Evolutionary conservation across 2,329 filamentous ascomycete species (phyloP).

Genomic region (Passalora sequoiae): DNA sequence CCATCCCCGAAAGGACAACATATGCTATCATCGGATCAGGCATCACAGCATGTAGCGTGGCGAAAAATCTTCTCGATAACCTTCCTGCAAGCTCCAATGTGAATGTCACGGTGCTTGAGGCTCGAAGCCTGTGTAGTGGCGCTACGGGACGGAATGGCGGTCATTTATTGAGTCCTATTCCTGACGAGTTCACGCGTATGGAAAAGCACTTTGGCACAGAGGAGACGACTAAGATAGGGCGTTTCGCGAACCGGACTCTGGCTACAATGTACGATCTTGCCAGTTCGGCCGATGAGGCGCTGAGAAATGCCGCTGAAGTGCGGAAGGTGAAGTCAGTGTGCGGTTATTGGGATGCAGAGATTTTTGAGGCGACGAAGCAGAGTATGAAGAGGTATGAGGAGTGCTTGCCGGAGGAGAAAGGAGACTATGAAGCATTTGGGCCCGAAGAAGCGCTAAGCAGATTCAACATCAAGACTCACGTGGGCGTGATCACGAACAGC

Average conservation of each 20-base stretch:
- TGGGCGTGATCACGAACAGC: conserved; percentile 17
- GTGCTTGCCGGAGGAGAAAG: conserved; percentile 13
- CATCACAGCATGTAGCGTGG: conserved; percentile 19
- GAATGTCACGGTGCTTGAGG: conserved; percentile 17
- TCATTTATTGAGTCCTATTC: conserved; percentile 16
- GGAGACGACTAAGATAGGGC: conserved; percentile 15
- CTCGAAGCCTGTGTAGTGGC: conserved; percentile 12
- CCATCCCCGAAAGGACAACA: conserved; percentile 10
- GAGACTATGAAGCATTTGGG: conserved; percentile 9
- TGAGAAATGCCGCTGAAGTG: conserved; percentile 13
- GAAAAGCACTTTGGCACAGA: conserved; percentile 14
- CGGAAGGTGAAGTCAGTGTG: conserved; percentile 13
- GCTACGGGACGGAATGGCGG: conserved; percentile 22
- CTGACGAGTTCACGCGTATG: conserved; percentile 12
- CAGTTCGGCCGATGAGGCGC: conserved; percentile 7
- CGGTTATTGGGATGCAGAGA: conserved; percentile 12
- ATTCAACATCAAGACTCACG: conserved; percentile 17
- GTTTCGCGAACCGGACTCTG: conserved; percentile 18
- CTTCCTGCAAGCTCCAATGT: conserved; percentile 3
- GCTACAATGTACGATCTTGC: conserved; percentile 14
- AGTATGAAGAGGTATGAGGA: conserved; percentile 14
- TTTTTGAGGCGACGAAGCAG: conserved; percentile 14
- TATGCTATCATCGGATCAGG: conserved; percentile 22
- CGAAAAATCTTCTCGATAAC: conserved; percentile 13
- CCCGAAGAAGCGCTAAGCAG: conserved; percentile 14